Percentiles rank a stretch among this genome's conserved stretches.
phyloP scores from a whole-genome alignment of 306 rosid species.

The Fragaria ananassa region DNA sequence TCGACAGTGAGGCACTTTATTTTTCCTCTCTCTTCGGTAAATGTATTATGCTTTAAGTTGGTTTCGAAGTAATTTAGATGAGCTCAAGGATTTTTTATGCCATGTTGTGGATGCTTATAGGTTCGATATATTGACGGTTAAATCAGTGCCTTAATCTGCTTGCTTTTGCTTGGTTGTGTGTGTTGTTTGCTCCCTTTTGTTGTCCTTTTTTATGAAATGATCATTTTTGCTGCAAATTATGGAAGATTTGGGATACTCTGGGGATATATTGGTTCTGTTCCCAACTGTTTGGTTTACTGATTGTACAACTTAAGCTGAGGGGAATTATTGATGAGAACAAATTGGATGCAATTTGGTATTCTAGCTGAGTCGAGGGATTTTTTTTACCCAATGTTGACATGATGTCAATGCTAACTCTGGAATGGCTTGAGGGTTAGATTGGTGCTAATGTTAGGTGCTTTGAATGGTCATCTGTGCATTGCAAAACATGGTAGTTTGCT shows the following conservation, averaged over 20 bases:
- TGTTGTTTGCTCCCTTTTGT: not conserved
- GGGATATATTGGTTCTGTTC: not conserved
- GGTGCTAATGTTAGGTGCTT: not conserved
- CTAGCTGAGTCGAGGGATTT: not conserved
- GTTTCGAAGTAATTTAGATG: too few species aligned
- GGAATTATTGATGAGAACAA: not conserved
- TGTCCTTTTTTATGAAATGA: too few species aligned
- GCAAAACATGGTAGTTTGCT: not conserved
- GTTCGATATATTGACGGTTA: too few species aligned
- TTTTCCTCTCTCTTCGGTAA: too few species aligned
- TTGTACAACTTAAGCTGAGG: not conserved
- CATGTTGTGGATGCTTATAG: not conserved
- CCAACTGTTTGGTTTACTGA: not conserved
- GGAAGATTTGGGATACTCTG: not conserved
- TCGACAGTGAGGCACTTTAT: too few species aligned
- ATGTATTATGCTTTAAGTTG: constrained; percentile 10
- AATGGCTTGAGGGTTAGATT: not conserved
- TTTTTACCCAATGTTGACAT: not conserved
- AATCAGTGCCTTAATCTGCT: not conserved
- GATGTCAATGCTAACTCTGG: not conserved
- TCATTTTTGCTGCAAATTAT: too few species aligned
- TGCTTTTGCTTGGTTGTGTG: not conserved
- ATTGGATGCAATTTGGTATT: not conserved
- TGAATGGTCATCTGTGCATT: not conserved
- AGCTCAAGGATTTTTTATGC: constrained; percentile 6